These are phyloP conservation scores for Hyphopichia burtonii DNA, from an alignment of 1,139 yeast genomes.

Conservation along the genomic window DNA sequence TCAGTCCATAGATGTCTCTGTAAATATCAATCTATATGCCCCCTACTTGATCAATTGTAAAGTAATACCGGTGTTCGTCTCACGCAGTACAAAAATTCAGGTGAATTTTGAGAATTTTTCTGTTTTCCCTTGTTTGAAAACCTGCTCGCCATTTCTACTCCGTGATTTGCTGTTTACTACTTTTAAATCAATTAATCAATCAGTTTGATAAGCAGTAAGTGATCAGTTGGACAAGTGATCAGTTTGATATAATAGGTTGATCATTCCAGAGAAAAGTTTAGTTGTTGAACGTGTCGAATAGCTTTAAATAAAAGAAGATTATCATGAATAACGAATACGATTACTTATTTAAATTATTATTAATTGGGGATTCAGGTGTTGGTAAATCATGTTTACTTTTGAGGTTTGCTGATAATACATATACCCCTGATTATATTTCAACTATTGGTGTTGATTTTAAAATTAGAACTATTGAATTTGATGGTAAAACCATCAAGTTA, in stretches of 20 bases:
- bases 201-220: too few species aligned
- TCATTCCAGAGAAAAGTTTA: too few species aligned
- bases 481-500: conserved; percentile 94
- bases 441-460: conserved; percentile 98
- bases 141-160: not conserved
- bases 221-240: too few species aligned
- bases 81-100: not conserved
- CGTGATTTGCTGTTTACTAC: not conserved
- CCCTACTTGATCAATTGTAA: too few species aligned
- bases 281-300: too few species aligned
- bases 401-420: conserved; percentile 96
- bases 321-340: conserved; percentile 89
- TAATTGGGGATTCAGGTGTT: conserved; percentile 98
- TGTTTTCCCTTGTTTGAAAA: not conserved
- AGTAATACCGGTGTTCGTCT: too few species aligned
- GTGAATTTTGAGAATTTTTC: not conserved
- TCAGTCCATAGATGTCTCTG: too few species aligned
- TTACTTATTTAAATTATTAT: conserved; percentile 86
- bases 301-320: not conserved
- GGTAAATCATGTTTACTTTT: conserved; percentile 94
- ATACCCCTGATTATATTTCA: conserved; percentile 94
- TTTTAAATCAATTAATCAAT: not conserved
- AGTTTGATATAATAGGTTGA: too few species aligned
- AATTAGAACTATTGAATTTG: conserved; percentile 93
- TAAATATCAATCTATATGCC: too few species aligned